These are phyloP conservation scores for Lentinula edodes DNA, from an alignment of 768 basidiomycete species.

Conservation along the genomic window DNA sequence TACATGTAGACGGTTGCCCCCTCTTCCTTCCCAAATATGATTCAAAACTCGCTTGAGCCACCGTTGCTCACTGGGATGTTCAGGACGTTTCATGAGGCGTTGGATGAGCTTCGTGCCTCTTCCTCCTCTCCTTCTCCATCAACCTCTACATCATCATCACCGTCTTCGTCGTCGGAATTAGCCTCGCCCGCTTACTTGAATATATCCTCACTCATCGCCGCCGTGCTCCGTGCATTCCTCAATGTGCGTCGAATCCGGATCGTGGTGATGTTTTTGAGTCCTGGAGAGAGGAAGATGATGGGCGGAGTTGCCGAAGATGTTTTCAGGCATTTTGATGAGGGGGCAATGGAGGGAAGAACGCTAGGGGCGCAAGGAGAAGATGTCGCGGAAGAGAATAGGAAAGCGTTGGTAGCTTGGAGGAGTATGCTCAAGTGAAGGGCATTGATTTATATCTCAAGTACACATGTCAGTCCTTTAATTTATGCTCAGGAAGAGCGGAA, in stretches of 20 bases:
- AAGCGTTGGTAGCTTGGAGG: background rate
- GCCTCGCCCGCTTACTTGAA: background rate
- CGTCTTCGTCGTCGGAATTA: background rate
- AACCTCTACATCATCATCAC: background rate
- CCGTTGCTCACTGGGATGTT: conserved; percentile 53
- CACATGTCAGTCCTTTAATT: no score
- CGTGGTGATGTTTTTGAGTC: background rate
- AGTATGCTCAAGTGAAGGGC: background rate
- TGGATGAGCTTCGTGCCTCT: background rate
- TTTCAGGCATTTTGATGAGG: background rate
- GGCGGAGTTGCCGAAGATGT: background rate
- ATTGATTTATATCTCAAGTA: background rate
- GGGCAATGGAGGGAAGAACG: background rate
- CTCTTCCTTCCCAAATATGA: conserved; percentile 50
- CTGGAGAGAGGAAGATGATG: background rate
- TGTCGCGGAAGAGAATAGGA: background rate
- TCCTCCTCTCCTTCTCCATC: background rate
- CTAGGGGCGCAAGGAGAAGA: background rate
- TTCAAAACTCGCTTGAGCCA: conserved; percentile 68
- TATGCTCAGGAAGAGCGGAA: no score
- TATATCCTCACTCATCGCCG: background rate
- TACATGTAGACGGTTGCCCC: conserved; percentile 48
- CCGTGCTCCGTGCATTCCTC: background rate
- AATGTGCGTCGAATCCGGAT: background rate
- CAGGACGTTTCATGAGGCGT: conserved; percentile 19